Conservation (phyloP, 768 basidiomycete species). For the Kondoa malvinella region DNA sequence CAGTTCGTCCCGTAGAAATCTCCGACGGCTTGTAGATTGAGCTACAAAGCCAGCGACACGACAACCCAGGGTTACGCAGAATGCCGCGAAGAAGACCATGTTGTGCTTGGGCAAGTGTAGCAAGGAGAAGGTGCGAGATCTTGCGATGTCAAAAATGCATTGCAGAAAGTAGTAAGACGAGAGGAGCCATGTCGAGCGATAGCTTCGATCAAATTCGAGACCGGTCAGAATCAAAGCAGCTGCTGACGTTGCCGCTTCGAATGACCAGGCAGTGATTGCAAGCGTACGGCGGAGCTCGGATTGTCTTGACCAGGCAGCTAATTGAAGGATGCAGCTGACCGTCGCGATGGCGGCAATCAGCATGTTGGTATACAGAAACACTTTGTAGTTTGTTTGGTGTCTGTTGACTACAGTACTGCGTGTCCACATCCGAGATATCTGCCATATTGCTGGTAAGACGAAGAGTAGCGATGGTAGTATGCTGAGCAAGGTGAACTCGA, state of each 20-base stretch:
- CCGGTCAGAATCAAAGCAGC: not conserved
- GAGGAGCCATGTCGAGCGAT: not conserved
- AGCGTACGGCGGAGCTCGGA: not conserved
- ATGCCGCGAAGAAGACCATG: not conserved
- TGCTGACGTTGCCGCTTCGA: not conserved
- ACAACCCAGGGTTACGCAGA: not conserved
- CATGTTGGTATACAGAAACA: too few relatives aligned
- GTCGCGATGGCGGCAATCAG: too few relatives aligned
- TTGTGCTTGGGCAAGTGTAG: not conserved
- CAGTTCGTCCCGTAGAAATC: not conserved
- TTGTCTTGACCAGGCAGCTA: not conserved
- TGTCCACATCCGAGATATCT: too few relatives aligned
- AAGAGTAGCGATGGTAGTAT: conserved; percentile 15
- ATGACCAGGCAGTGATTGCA: not conserved
- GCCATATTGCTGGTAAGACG: too few relatives aligned
- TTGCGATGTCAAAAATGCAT: not conserved
- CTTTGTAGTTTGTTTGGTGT: too few relatives aligned
- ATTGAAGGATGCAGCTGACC: too few relatives aligned
- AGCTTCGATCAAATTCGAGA: not conserved
- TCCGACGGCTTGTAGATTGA: not conserved
- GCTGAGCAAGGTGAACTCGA: conserved; percentile 9
- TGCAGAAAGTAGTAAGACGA: not conserved
- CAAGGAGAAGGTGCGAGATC: not conserved
- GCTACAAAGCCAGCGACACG: not conserved
- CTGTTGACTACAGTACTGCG: too few relatives aligned